Conservation (phyloP, 805 yeast species). For the Cyberlindnera saturnus region DNA sequence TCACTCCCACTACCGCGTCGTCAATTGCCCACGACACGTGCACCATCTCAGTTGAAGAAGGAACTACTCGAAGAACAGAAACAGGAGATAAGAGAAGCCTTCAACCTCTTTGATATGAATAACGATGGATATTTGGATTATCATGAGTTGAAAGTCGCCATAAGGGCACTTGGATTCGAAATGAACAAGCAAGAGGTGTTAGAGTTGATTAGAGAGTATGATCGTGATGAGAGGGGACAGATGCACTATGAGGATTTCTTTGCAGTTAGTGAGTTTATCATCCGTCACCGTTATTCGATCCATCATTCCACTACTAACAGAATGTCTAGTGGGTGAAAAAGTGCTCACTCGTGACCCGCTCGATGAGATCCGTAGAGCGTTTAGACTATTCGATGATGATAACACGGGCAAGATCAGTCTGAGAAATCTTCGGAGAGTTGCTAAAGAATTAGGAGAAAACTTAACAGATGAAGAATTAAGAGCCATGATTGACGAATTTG, state of each 20-base stretch:
- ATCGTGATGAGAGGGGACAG: conserved; percentile 63
- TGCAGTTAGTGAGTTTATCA: conserved; percentile 46
- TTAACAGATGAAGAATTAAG: conserved; percentile 86
- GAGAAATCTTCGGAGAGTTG: conserved; percentile 78
- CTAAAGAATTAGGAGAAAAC: conserved; percentile 89
- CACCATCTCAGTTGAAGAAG: conserved; percentile 39
- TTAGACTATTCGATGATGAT: conserved; percentile 83
- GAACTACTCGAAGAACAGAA: conserved; percentile 82
- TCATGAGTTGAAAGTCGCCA: conserved; percentile 85
- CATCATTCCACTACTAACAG: conserved; percentile 6
- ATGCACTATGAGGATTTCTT: conserved; percentile 80
- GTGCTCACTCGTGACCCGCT: conserved; percentile 87
- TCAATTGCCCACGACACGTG: conserved; percentile 10
- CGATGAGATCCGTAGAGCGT: conserved; percentile 88
- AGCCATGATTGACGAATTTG: conserved; percentile 98
- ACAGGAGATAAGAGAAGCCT: conserved; percentile 90
- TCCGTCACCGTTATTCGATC: conserved; percentile 5
- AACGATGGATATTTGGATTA: conserved; percentile 85
- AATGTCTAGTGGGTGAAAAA: conserved; percentile 58
- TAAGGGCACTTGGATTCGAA: conserved; percentile 90
- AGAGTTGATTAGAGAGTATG: conserved; percentile 74
- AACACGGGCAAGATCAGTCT: conserved; percentile 79
- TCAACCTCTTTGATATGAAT: conserved; percentile 86
- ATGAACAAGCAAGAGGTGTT: conserved; percentile 69
- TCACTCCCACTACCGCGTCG: conserved; percentile 15